phyloP scores from a whole-genome alignment of 768 basidiomycete species.

The Roridomyces roridus region DNA sequence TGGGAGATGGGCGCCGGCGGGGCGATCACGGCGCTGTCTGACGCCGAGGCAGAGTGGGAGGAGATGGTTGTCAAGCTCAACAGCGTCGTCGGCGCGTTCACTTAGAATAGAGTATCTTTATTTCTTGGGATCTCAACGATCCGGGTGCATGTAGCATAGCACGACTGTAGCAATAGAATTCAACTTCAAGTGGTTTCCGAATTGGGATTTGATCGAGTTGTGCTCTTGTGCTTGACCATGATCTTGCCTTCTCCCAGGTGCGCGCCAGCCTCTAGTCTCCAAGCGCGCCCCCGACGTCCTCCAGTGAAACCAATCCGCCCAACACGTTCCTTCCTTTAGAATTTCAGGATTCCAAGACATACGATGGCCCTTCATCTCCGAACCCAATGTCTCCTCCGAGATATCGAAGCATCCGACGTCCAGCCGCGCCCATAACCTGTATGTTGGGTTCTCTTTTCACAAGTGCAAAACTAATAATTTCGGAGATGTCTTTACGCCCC shows the following conservation, averaged over 20 bases:
- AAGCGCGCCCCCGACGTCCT: conserved; percentile 9
- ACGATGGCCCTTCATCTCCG: neutral
- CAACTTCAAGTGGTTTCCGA: conserved; percentile 12
- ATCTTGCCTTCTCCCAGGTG: conserved; percentile 31
- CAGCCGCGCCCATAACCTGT: conserved; percentile 41
- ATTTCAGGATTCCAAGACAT: conserved; percentile 3
- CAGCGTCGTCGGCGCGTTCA: conserved; percentile 73
- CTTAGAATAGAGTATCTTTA: neutral
- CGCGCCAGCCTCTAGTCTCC: conserved; percentile 3
- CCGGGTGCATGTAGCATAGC: conserved; percentile 13
- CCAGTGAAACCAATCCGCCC: conserved; percentile 8
- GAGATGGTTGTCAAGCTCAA: conserved; percentile 90
- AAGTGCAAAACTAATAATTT: too few relatives aligned
- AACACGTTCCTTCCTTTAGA: conserved; percentile 12
- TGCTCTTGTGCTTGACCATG: conserved; percentile 17
- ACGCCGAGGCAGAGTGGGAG: conserved; percentile 89
- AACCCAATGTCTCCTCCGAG: conserved; percentile 14
- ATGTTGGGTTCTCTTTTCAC: too few relatives aligned
- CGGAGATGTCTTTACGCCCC: conserved; percentile 45
- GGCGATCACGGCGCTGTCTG: conserved; percentile 92
- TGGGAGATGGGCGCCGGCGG: conserved; percentile 94
- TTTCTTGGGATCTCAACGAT: conserved; percentile 22
- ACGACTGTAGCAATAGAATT: conserved; percentile 24
- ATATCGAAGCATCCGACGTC: conserved; percentile 35
- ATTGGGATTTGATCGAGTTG: neutral